Evolutionary conservation across 345 rosid genomes (phyloP).

Genomic region (Populus pruinosa): DNA sequence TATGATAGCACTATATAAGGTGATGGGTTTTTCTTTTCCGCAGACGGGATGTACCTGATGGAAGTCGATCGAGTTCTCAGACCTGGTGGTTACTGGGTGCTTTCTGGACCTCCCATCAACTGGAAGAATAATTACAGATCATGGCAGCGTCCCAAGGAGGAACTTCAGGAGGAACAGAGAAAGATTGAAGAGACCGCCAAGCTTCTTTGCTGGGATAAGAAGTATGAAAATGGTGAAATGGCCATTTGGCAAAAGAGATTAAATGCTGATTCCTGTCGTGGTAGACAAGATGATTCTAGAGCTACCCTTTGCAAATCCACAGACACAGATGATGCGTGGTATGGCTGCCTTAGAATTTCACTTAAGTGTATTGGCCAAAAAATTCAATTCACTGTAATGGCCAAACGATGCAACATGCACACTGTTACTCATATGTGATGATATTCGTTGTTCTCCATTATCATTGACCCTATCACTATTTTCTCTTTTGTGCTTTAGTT

Average conservation of each 20-base stretch:
- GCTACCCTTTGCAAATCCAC: slow-evolving; percentile 67
- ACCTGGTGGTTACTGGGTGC: slow-evolving; percentile 97
- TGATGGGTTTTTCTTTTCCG: slow-evolving; percentile 21
- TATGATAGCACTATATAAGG: neutral
- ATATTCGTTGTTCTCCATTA: neutral
- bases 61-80: slow-evolving; percentile 98
- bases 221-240: slow-evolving; percentile 80
- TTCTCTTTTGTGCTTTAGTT: neutral
- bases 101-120: slow-evolving; percentile 97
- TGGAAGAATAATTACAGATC: slow-evolving; percentile 82
- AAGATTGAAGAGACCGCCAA: slow-evolving; percentile 82
- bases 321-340: slow-evolving; percentile 86
- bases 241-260: slow-evolving; percentile 92
- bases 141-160: slow-evolving; percentile 95
- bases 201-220: slow-evolving; percentile 97
- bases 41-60: slow-evolving; percentile 89
- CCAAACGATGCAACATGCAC: neutral
- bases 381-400: neutral
- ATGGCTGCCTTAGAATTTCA: slow-evolving; percentile 22
- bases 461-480: neutral
- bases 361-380: neutral
- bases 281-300: slow-evolving; percentile 59
- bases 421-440: neutral
- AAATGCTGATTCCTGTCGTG: slow-evolving; percentile 55
- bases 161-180: slow-evolving; percentile 82